These are phyloP conservation scores for Beta macrorhiza DNA, from an alignment of 179 eudicot species.

Conservation along the genomic window DNA sequence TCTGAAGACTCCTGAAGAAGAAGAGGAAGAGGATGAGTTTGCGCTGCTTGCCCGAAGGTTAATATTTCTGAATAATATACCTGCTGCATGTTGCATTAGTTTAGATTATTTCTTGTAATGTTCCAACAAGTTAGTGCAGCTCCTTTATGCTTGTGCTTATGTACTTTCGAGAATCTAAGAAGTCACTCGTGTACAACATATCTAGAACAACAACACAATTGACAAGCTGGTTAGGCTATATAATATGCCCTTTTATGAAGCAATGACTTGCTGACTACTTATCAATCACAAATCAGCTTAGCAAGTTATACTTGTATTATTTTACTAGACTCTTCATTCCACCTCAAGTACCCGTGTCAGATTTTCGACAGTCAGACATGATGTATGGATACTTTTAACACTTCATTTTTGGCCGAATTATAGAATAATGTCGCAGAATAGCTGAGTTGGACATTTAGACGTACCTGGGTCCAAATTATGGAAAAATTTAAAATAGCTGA, in stretches of 20 bases:
- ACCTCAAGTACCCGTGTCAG: no score
- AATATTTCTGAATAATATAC: neutral
- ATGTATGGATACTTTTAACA: no score
- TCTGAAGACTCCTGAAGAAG: slow-evolving; percentile 39
- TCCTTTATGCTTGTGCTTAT: neutral
- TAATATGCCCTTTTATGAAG: neutral
- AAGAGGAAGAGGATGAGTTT: slow-evolving; percentile 93
- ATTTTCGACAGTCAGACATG: no score
- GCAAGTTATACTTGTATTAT: no score
- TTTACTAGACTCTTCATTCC: no score
- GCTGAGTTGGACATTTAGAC: no score
- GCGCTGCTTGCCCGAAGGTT: slow-evolving; percentile 76
- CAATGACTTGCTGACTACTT: neutral
- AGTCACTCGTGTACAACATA: neutral
- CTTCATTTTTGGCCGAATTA: no score
- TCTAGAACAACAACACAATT: neutral
- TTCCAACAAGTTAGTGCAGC: neutral
- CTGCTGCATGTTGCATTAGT: neutral
- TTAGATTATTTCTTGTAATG: neutral
- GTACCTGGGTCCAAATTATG: no score
- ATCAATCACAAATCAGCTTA: neutral
- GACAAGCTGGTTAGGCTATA: neutral
- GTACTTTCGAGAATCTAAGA: neutral
- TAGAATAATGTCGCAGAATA: no score
- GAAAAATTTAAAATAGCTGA: no score